A percentile compares a stretch with the other conserved stretches of the same genome.
phyloP scores from a whole-genome alignment of 139 green algal species.

The Chlorella sp. region DNA sequence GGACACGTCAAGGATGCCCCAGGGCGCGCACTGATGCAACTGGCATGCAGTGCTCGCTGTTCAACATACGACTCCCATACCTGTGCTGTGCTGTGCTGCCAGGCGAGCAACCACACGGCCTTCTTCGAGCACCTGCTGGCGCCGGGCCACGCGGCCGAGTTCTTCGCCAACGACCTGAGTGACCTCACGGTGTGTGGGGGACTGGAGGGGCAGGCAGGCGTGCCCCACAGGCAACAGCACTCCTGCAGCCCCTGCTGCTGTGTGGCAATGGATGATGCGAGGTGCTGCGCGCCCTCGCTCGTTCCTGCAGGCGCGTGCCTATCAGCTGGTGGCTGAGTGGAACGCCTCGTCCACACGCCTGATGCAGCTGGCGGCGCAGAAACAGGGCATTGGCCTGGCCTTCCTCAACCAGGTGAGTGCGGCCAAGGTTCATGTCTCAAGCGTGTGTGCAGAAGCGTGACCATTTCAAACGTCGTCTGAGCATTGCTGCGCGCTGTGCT shows the following conservation, averaged over 20 bases:
- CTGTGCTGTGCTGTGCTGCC: not conserved
- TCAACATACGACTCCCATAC: not conserved
- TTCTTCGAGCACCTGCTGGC: not conserved
- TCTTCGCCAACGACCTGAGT: not conserved
- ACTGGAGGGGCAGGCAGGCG: not conserved
- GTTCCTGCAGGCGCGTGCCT: not conserved
- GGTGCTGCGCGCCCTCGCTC: not conserved
- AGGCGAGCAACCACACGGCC: not conserved
- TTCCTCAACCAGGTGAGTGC: not conserved
- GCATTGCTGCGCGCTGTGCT: too few species aligned
- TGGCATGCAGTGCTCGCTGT: not conserved
- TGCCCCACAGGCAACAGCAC: not conserved
- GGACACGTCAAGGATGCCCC: not conserved
- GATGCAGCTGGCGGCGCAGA: not conserved
- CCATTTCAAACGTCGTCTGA: too few species aligned
- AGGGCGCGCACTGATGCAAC: not conserved
- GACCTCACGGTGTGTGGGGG: not conserved
- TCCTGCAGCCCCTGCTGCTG: not conserved
- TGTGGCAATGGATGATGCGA: not conserved
- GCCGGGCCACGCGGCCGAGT: not conserved
- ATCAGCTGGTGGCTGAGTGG: not conserved
- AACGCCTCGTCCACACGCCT: not conserved
- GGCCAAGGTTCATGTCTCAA: too few species aligned
- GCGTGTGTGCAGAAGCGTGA: too few species aligned
- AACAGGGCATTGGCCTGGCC: not conserved